These are phyloP conservation scores for Spironucleus salmonicida DNA, from an alignment of 208 protist species.

Conservation along the genomic window DNA sequence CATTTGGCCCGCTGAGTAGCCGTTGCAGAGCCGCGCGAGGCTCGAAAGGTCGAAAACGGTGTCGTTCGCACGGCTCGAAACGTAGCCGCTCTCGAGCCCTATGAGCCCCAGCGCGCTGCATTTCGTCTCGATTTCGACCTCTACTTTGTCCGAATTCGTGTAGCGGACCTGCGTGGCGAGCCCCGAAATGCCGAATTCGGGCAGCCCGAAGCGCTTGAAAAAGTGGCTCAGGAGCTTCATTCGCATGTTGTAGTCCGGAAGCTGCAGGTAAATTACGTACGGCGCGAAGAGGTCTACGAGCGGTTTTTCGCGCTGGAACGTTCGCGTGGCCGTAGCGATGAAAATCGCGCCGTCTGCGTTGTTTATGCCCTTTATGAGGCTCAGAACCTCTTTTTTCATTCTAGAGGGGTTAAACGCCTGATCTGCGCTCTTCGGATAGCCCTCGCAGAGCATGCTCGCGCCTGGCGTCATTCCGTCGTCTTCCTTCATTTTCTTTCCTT, in stretches of 20 bases:
- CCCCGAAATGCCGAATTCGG: neutral
- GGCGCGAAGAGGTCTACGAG: slow-evolving; percentile 12
- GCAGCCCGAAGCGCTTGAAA: neutral
- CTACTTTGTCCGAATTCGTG: neutral
- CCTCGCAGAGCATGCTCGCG: neutral
- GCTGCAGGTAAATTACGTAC: neutral
- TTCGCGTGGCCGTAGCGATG: slow-evolving; percentile 1
- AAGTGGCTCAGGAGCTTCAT: slow-evolving; percentile 8
- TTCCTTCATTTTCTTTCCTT: slow-evolving; percentile 1
- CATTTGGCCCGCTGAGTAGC: slow-evolving; percentile 14
- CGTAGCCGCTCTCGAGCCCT: neutral
- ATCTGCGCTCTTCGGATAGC: slow-evolving; percentile 8
- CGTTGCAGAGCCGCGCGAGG: neutral
- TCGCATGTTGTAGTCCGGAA: slow-evolving; percentile 10
- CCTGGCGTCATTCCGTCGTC: slow-evolving; percentile 19
- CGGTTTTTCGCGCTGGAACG: neutral
- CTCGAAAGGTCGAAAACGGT: neutral
- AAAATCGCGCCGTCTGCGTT: neutral
- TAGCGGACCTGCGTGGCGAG: neutral
- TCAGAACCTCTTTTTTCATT: slow-evolving; percentile 8
- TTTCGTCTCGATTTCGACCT: neutral
- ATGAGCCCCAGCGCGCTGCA: slow-evolving; percentile 9
- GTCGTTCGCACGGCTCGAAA: neutral
- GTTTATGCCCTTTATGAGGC: neutral
- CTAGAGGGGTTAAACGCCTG: neutral